These are phyloP conservation scores for Lipomyces mesembrius DNA, from an alignment of 805 yeast species.

Conservation along the genomic window DNA sequence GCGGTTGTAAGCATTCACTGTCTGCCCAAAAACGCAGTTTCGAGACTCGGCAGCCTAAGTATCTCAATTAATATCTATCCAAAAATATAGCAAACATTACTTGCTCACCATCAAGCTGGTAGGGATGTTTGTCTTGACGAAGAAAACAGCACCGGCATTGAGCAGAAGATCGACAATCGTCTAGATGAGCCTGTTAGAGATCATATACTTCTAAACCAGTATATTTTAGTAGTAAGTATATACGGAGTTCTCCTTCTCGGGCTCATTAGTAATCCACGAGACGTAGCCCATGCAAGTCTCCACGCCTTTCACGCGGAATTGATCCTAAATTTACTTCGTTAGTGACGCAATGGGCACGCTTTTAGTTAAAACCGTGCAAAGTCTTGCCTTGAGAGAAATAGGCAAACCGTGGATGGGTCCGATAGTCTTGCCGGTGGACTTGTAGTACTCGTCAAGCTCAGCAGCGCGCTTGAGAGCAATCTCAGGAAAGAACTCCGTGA, in stretches of 20 bases:
- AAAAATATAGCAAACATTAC: background rate
- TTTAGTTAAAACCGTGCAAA: background rate
- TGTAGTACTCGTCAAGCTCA: slow-evolving; percentile 57
- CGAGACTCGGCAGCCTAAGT: slow-evolving; percentile 52
- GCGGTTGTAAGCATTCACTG: slow-evolving; percentile 54
- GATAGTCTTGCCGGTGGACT: slow-evolving; percentile 51
- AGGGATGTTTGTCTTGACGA: slow-evolving; percentile 60
- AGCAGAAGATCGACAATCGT: slow-evolving; percentile 50
- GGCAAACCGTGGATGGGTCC: slow-evolving; percentile 75
- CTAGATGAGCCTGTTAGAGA: slow-evolving; percentile 4
- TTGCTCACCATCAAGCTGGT: slow-evolving; percentile 44
- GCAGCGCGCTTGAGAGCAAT: slow-evolving; percentile 63
- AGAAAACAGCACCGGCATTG: slow-evolving; percentile 58
- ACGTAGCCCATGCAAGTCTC: slow-evolving; percentile 58
- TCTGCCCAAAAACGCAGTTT: slow-evolving; percentile 53
- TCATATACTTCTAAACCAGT: background rate
- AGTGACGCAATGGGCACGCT: background rate
- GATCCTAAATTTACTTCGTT: slow-evolving; percentile 43
- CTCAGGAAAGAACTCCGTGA: slow-evolving; percentile 54
- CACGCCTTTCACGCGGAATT: slow-evolving; percentile 54
- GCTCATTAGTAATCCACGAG: slow-evolving; percentile 48
- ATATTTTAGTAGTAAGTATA: slow-evolving; percentile 19
- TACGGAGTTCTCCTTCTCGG: slow-evolving; percentile 45
- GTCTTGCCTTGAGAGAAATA: slow-evolving; percentile 55
- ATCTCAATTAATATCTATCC: background rate